Conservation (phyloP, 2,329 filamentous ascomycete species). For the Colletotrichum sp. region DNA sequence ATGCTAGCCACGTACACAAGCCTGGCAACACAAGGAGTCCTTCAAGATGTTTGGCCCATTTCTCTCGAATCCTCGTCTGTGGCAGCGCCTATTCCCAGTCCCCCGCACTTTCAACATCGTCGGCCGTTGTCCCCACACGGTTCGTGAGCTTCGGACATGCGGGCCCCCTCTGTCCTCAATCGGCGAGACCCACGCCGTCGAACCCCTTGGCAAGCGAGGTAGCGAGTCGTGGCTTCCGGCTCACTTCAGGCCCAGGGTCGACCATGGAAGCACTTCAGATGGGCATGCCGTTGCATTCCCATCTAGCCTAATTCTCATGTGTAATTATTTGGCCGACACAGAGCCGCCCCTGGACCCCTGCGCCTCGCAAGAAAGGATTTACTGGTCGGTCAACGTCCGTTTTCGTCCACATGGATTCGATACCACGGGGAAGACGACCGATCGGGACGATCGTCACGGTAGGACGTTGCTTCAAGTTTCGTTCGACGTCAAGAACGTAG, state of each 20-base stretch:
- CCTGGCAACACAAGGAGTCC: not conserved
- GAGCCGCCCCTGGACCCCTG: conserved; percentile 13
- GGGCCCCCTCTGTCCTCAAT: not conserved
- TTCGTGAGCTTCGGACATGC: not conserved
- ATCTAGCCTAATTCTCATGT: not conserved
- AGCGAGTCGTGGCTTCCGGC: not conserved
- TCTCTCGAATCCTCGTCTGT: not conserved
- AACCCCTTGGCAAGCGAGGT: not conserved
- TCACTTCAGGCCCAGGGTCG: not conserved
- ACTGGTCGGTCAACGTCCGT: conserved; percentile 10
- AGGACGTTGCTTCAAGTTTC: not conserved
- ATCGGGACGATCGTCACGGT: not conserved
- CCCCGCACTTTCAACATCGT: not conserved
- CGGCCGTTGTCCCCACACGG: not conserved
- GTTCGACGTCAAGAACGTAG: not conserved
- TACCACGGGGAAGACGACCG: not conserved
- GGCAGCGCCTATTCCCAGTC: not conserved
- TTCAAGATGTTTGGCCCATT: not conserved
- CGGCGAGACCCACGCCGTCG: not conserved
- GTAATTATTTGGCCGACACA: not conserved
- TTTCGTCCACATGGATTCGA: conserved; percentile 6
- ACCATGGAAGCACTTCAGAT: not conserved
- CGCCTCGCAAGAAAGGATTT: conserved; percentile 3
- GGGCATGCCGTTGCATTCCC: conserved; percentile 1
- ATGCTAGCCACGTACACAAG: not conserved